Percentiles rank a stretch among this genome's conserved stretches.
These are phyloP conservation scores for Dissoconium aciculare DNA, from an alignment of 2,329 filamentous ascomycete genomes.

Conservation along the genomic window DNA sequence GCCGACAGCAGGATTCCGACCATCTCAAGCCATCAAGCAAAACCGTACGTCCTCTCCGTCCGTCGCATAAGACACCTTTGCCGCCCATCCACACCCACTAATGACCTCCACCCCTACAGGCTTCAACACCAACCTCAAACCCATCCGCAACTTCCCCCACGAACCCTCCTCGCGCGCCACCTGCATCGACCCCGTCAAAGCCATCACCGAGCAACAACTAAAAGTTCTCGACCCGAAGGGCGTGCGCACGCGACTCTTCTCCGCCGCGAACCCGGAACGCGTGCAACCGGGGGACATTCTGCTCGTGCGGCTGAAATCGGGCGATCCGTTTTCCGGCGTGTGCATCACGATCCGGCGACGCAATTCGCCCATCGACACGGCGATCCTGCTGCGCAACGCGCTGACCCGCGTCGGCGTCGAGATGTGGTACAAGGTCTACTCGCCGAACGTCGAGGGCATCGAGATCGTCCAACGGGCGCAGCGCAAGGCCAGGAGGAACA, in stretches of 20 bases:
- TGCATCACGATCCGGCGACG: slow-evolving; percentile 73
- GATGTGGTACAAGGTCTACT: slow-evolving; percentile 96
- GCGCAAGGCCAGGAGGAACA: slow-evolving; percentile 73
- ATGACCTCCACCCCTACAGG: slow-evolving; percentile 10
- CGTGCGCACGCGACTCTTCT: slow-evolving; percentile 68
- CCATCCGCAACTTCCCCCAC: slow-evolving; percentile 30
- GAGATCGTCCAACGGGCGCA: slow-evolving; percentile 79
- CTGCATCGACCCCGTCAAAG: slow-evolving; percentile 52
- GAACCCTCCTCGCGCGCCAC: slow-evolving; percentile 40
- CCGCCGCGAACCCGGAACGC: slow-evolving; percentile 58
- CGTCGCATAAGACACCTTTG: not conserved
- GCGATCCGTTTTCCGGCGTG: slow-evolving; percentile 81
- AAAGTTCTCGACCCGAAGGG: slow-evolving; percentile 68
- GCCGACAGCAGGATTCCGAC: slow-evolving; percentile 18
- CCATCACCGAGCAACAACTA: slow-evolving; percentile 55
- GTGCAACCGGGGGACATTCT: slow-evolving; percentile 80
- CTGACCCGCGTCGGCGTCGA: slow-evolving; percentile 79
- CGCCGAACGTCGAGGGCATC: slow-evolving; percentile 73
- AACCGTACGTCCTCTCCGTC: slow-evolving; percentile 15
- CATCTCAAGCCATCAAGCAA: slow-evolving; percentile 21
- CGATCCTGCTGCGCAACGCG: slow-evolving; percentile 72
- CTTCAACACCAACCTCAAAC: slow-evolving; percentile 18
- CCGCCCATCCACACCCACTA: not conserved
- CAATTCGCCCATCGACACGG: slow-evolving; percentile 61
- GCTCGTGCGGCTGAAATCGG: slow-evolving; percentile 69